Evolutionary conservation across 2,329 filamentous ascomycete species (phyloP).

Genomic region (Davidsoniella virescens): DNA sequence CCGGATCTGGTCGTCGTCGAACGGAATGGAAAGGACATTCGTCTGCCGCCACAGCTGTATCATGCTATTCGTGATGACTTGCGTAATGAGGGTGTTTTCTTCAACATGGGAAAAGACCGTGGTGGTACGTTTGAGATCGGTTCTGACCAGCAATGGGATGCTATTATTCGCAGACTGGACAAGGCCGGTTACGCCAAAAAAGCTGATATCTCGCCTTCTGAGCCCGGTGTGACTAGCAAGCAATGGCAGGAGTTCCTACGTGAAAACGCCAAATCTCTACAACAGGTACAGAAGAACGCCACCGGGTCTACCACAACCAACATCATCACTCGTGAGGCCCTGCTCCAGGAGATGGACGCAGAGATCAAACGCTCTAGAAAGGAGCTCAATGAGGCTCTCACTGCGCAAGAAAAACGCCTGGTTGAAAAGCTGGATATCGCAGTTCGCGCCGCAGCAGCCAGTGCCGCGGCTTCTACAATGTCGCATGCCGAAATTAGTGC

Average conservation of each 20-base stretch:
- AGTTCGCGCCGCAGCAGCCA: conserved; percentile 1
- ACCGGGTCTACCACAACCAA: conserved; percentile 17
- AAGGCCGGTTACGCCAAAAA: conserved; percentile 17
- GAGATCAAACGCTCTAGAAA: conserved; percentile 24
- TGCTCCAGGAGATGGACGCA: conserved; percentile 27
- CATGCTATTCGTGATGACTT: conserved; percentile 43
- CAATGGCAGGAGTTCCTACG: conserved; percentile 18
- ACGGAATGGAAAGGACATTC: conserved; percentile 32
- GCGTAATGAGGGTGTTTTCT: conserved; percentile 28
- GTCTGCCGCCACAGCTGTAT: conserved; percentile 45
- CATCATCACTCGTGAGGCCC: conserved; percentile 32
- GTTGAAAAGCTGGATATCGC: conserved; percentile 18
- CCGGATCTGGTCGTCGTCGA: conserved; percentile 42
- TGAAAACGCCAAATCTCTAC: conserved; percentile 20
- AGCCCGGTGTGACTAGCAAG: conserved; percentile 20
- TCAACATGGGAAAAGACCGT: conserved; percentile 28
- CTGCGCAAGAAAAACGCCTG: conserved; percentile 21
- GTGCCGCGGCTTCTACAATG: conserved; percentile 18
- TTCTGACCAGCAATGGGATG: conserved; percentile 31
- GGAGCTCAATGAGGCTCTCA: conserved; percentile 26
- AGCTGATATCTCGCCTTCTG: conserved; percentile 1
- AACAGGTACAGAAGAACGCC: conserved; percentile 20
- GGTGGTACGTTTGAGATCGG: conserved; percentile 23
- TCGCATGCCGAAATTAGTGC: conserved; percentile 25
- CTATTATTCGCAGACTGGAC: conserved; percentile 27